Evolutionary conservation across 2,329 filamentous ascomycete species (phyloP).

Genomic region (Colletotrichum sp.): DNA sequence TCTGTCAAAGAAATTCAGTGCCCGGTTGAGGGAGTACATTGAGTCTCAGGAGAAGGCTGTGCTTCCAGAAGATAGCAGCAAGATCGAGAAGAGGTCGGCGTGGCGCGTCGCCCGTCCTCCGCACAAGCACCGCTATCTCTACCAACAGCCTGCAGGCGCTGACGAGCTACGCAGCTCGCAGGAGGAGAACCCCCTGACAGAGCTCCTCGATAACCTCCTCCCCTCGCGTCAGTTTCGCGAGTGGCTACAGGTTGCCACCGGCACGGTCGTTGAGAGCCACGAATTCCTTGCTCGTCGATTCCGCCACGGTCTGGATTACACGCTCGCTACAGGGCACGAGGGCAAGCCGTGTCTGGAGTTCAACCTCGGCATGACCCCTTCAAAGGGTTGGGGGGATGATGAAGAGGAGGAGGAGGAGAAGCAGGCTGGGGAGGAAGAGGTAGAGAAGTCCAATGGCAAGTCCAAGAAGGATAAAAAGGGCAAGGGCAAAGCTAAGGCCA

Average conservation of each 20-base stretch:
- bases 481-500: slow-evolving; percentile 32
- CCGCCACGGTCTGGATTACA: slow-evolving; percentile 87
- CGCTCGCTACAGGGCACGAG: slow-evolving; percentile 85
- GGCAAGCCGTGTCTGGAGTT: slow-evolving; percentile 83
- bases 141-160: slow-evolving; percentile 63
- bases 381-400: slow-evolving; percentile 80
- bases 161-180: slow-evolving; percentile 37
- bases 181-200: slow-evolving; percentile 67
- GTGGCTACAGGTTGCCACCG: slow-evolving; percentile 86
- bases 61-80: slow-evolving; percentile 50
- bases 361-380: slow-evolving; percentile 86
- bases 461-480: slow-evolving; percentile 33
- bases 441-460: slow-evolving; percentile 34
- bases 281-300: slow-evolving; percentile 87
- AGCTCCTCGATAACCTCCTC: slow-evolving; percentile 81
- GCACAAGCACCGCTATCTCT: slow-evolving; percentile 94
- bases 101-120: slow-evolving; percentile 87
- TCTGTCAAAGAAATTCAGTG: slow-evolving; percentile 78
- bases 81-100: slow-evolving; percentile 61
- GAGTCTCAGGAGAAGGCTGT: slow-evolving; percentile 63
- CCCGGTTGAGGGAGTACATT: slow-evolving; percentile 73
- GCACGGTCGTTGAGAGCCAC: slow-evolving; percentile 72
- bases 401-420: slow-evolving; percentile 62
- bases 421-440: slow-evolving; percentile 50
- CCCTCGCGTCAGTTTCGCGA: slow-evolving; percentile 86